phyloP scores from a whole-genome alignment of 441 rosid genomes.

The Croton setiger region DNA sequence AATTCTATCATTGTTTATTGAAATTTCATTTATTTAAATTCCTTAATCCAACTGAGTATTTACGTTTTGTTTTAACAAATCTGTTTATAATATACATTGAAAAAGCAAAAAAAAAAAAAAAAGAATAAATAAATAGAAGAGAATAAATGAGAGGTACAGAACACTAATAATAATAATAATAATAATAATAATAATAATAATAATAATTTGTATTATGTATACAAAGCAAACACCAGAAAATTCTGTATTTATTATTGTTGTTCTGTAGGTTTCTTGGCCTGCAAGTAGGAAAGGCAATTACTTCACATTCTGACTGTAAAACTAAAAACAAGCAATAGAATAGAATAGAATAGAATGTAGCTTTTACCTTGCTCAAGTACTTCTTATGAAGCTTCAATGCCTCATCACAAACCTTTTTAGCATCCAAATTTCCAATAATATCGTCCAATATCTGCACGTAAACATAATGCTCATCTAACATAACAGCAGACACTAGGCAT shows the following conservation, averaged over 20 bases:
- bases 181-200: too few relatives aligned
- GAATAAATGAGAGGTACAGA: background rate
- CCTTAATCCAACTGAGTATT: too few relatives aligned
- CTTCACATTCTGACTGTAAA: too few relatives aligned
- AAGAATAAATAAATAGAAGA: background rate
- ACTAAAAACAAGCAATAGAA: background rate
- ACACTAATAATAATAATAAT: too few relatives aligned
- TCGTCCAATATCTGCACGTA: slow-evolving; percentile 62
- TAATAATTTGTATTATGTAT: too few relatives aligned
- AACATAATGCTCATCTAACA: background rate
- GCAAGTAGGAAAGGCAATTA: background rate
- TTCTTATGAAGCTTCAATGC: slow-evolving; percentile 81
- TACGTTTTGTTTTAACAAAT: too few relatives aligned
- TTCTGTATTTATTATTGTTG: background rate
- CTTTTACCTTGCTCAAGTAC: slow-evolving; percentile 64
- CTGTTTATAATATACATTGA: too few relatives aligned
- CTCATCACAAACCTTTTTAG: slow-evolving; percentile 69
- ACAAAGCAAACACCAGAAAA: too few relatives aligned
- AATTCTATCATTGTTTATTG: too few relatives aligned
- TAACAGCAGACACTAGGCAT: background rate
- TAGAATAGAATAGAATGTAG: background rate
- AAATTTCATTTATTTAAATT: too few relatives aligned
- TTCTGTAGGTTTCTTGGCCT: background rate
- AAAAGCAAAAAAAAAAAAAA: too few relatives aligned
- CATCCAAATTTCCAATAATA: slow-evolving; percentile 69